Evolutionary conservation across 2,329 filamentous ascomycete genomes (phyloP), one percentile per base, ranked within the genome.

Genomic region (Zasmidium citrigriseum): DNA sequence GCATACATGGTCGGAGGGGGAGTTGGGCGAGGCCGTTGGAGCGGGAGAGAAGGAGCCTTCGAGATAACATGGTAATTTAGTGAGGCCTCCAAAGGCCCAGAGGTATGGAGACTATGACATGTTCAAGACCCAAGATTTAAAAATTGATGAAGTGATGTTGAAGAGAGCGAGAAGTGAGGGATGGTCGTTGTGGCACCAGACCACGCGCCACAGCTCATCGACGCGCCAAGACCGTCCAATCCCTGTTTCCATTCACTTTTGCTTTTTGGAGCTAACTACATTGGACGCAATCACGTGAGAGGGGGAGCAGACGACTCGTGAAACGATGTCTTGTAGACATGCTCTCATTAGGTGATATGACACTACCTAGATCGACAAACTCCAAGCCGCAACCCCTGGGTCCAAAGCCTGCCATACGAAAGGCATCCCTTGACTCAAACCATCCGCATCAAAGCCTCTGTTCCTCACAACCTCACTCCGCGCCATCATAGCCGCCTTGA

Each of bases 381-480:
- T 63, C 57, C 63, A 63, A 47, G 67, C 61, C n/a, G 58, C 55
- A 18, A 64, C 59, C 25, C 59, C 64, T 7, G 71, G 71, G 53
- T 72, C 69, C 53, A 72, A 54, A 38, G 66, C 65, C 45, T 67
- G 68, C 72, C 72, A 82, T 1, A 81, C 47, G 60, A 80, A 81
- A 5, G 80, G 80, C 78, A 80, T 80, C 1, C 78, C 78, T 59
- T 76, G 72, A 61, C 72, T 74, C 46, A 82, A 69, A 0, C 79
- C 80, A 4, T 76, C 48, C 2, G 55, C 57, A 58, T 78, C 78
- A 66, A 83, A 82, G 0, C 21, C 60, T n/a, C 77, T 72, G 4
- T 57, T 67, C n/a, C 67, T 67, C 10, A 81, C 67, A 24, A 68
- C 61, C 2, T 66, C 54, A 64, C 78, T 80, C 45, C 80, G 72